Percentiles rank a stretch among this genome's conserved stretches.
phyloP scores from a whole-genome alignment of 2,329 filamentous ascomycete species.

The Clarireedia monteithiana region DNA sequence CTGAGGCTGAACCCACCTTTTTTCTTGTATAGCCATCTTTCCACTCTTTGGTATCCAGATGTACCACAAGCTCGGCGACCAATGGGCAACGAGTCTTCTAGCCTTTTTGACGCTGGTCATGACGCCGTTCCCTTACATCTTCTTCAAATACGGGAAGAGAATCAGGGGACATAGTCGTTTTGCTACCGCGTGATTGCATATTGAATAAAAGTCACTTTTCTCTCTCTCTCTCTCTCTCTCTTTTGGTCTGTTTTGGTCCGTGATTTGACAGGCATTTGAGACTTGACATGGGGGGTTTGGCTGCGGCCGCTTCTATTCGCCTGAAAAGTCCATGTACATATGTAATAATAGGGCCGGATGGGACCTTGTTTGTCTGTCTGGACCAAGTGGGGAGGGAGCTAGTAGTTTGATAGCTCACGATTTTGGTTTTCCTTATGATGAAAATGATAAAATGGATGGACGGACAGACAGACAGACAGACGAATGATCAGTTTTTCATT shows the following conservation, averaged over 20 bases:
- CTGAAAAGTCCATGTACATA: not conserved
- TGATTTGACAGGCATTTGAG: not conserved
- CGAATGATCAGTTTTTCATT: not conserved
- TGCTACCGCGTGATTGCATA: constrained; percentile 29
- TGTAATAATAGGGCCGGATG: not conserved
- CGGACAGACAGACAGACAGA: too few species aligned
- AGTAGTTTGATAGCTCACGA: too few species aligned
- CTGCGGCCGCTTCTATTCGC: not conserved
- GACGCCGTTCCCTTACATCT: constrained; percentile 57
- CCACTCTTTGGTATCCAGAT: constrained; percentile 68
- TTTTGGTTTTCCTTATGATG: too few species aligned
- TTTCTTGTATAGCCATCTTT: constrained; percentile 50
- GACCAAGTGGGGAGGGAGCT: not conserved
- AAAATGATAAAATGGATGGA: too few species aligned
- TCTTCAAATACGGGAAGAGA: constrained; percentile 52
- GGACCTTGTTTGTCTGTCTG: too few species aligned
- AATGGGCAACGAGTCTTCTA: constrained; percentile 59
- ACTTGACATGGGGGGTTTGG: not conserved
- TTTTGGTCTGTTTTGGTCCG: too few species aligned
- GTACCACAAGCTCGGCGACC: constrained; percentile 61
- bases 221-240: too few species aligned
- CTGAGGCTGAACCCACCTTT: constrained; percentile 14
- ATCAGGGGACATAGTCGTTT: constrained; percentile 49
- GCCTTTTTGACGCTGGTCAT: constrained; percentile 54
- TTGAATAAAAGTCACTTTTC: too few species aligned